A percentile compares a stretch with the other conserved stretches of the same genome.
These are phyloP conservation scores for Trichoderma asperellum DNA, from an alignment of 2,329 filamentous ascomycete genomes.

Conservation along the genomic window DNA sequence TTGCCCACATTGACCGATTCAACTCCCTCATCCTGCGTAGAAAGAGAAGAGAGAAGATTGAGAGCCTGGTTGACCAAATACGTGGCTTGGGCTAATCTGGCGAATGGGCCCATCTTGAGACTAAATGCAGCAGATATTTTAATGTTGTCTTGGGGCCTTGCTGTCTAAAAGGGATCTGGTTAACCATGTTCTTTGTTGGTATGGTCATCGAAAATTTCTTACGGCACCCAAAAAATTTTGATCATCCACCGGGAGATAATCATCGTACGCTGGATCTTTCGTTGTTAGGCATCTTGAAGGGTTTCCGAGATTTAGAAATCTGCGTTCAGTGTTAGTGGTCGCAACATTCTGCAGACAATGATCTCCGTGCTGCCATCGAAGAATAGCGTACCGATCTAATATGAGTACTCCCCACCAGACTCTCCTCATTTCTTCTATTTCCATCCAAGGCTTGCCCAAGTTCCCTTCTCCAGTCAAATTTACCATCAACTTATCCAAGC, in stretches of 20 bases:
- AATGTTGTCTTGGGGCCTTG: not conserved
- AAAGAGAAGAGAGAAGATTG: not conserved
- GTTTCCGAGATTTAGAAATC: conserved; percentile 7
- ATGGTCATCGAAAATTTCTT: not conserved
- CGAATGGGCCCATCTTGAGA: conserved; percentile 5
- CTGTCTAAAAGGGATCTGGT: not conserved
- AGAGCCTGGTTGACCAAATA: conserved; percentile 11
- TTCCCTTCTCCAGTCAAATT: not conserved
- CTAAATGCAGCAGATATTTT: conserved; percentile 9
- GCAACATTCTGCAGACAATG: not conserved
- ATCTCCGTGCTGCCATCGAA: not conserved
- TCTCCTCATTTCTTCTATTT: conserved; percentile 14
- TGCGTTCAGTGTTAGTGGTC: not conserved
- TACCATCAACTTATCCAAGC: conserved; percentile 1
- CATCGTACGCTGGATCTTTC: conserved; percentile 13
- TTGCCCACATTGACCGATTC: not conserved
- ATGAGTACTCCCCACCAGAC: conserved; percentile 14
- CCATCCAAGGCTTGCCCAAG: not conserved
- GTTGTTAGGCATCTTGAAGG: not conserved
- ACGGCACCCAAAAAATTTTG: not conserved
- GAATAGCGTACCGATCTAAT: not conserved
- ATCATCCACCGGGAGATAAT: conserved; percentile 8
- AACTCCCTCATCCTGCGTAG: not conserved
- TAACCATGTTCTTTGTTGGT: fast-evolving
- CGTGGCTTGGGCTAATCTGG: conserved; percentile 6